phyloP scores from a whole-genome alignment of 1,284 basidiomycete species.

The Melanopsichium pennsylvanicum region DNA sequence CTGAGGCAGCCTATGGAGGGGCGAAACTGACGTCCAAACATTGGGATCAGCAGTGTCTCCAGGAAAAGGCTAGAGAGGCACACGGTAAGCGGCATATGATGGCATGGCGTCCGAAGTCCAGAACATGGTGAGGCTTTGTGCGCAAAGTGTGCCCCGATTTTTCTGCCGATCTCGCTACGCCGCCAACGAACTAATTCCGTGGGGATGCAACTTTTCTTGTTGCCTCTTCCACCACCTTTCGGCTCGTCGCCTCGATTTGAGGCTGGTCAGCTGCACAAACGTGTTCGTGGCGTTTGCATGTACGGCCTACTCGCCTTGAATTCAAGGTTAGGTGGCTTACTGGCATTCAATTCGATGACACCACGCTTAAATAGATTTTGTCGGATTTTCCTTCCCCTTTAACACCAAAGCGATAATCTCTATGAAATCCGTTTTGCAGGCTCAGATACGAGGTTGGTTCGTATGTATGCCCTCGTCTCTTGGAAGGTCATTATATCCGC shows the following conservation, averaged over 20 bases:
- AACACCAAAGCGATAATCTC: too few species aligned
- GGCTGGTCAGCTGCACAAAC: not conserved
- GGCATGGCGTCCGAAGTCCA: constrained; percentile 4
- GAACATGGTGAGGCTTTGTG: too few species aligned
- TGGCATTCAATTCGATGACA: not conserved
- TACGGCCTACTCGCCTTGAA: too few species aligned
- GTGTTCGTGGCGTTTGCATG: too few species aligned
- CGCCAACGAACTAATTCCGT: not conserved
- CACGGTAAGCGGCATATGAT: constrained; percentile 9
- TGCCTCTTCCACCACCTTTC: too few species aligned
- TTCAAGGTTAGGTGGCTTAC: constrained; percentile 1
- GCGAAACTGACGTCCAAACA: not conserved
- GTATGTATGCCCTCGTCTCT: too few species aligned
- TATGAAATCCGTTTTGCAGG: too few species aligned
- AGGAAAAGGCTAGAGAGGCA: not conserved
- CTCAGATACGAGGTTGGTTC: too few species aligned
- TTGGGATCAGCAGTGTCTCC: not conserved
- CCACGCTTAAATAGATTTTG: too few species aligned
- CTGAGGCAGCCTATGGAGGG: too few species aligned
- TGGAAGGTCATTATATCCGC: too few species aligned
- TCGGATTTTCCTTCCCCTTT: not conserved
- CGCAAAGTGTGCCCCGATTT: too few species aligned
- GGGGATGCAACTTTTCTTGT: not conserved
- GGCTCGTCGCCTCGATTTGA: not conserved
- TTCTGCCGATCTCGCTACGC: constrained; percentile 1